Percentiles rank a stretch among this genome's conserved stretches.
phyloP scores from a whole-genome alignment of 306 rosid species.

The Trifolium fragiferum region DNA sequence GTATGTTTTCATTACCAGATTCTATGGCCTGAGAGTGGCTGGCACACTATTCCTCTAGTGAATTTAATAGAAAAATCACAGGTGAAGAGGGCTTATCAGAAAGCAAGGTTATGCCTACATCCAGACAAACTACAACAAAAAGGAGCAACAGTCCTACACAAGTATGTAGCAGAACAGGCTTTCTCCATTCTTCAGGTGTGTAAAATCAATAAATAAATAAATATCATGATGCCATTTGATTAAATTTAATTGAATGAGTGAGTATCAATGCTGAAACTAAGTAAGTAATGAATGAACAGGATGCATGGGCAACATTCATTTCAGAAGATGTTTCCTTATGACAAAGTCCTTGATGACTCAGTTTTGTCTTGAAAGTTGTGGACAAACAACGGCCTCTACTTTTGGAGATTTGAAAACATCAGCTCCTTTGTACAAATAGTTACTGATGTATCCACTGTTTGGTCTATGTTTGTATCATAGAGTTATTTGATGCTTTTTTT shows the following conservation, averaged over 20 bases:
- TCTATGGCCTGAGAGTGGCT: conserved; percentile 75
- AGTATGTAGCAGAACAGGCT: conserved; percentile 73
- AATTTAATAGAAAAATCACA: conserved; percentile 67
- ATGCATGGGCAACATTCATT: conserved; percentile 84
- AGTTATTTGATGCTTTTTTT: conserved; percentile 10
- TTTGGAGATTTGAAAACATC: conserved; percentile 25
- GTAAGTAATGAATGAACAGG: conserved; percentile 52
- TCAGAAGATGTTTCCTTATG: conserved; percentile 70
- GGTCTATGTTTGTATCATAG: conserved; percentile 42
- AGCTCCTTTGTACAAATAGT: conserved; percentile 51
- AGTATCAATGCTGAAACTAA: conserved; percentile 11
- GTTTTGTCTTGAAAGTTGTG: conserved; percentile 36
- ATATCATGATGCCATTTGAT: background rate
- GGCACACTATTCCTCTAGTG: conserved; percentile 67
- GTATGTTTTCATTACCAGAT: conserved; percentile 57
- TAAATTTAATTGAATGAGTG: background rate
- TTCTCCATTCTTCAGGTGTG: conserved; percentile 86
- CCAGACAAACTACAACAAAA: conserved; percentile 95
- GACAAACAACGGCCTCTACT: conserved; percentile 36
- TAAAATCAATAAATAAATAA: background rate
- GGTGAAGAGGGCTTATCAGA: conserved; percentile 85
- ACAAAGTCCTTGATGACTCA: conserved; percentile 38
- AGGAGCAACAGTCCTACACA: conserved; percentile 78
- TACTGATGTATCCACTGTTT: conserved; percentile 35
- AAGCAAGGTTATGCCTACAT: conserved; percentile 88